Evolutionary conservation across 129 eudicot genomes (phyloP).

Genomic region (Flaveria robusta): DNA sequence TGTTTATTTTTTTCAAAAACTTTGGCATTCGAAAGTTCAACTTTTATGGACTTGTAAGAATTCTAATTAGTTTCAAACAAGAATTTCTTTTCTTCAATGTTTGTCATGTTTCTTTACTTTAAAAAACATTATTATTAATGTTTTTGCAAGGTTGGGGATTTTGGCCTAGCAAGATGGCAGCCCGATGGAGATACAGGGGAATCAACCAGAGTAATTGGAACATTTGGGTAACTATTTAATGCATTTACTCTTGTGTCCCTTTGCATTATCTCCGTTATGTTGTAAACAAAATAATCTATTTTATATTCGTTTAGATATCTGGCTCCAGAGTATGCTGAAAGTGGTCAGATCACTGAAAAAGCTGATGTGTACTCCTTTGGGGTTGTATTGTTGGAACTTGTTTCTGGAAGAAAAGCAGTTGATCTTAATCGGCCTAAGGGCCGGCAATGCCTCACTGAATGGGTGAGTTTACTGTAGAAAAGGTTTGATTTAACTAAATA

Average conservation of each 20-base stretch:
- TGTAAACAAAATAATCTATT: not conserved
- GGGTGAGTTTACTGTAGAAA: constrained; percentile 47
- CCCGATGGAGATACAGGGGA: constrained; percentile 90
- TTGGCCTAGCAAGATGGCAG: constrained; percentile 93
- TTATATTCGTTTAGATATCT: constrained; percentile 54
- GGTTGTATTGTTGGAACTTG: constrained; percentile 79
- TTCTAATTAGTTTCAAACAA: too few relatives aligned
- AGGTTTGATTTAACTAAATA: not conserved
- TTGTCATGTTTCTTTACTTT: not conserved
- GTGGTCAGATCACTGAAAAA: constrained; percentile 89
- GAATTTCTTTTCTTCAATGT: not conserved
- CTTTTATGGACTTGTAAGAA: too few relatives aligned
- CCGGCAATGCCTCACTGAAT: constrained; percentile 84
- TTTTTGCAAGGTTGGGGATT: constrained; percentile 75
- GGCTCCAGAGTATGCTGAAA: constrained; percentile 92
- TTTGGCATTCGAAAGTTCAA: too few relatives aligned
- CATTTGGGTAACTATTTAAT: constrained; percentile 61
- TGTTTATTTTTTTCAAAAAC: too few relatives aligned
- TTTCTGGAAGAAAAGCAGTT: constrained; percentile 85
- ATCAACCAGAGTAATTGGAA: constrained; percentile 88
- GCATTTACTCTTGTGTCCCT: not conserved
- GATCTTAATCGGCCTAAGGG: constrained; percentile 85
- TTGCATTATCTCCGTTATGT: not conserved
- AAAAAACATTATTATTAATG: not conserved
- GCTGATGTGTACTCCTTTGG: constrained; percentile 93